These are phyloP conservation scores for Oryza brachyantha DNA, from an alignment of 176 grass and related monocot genomes.

Conservation along the genomic window DNA sequence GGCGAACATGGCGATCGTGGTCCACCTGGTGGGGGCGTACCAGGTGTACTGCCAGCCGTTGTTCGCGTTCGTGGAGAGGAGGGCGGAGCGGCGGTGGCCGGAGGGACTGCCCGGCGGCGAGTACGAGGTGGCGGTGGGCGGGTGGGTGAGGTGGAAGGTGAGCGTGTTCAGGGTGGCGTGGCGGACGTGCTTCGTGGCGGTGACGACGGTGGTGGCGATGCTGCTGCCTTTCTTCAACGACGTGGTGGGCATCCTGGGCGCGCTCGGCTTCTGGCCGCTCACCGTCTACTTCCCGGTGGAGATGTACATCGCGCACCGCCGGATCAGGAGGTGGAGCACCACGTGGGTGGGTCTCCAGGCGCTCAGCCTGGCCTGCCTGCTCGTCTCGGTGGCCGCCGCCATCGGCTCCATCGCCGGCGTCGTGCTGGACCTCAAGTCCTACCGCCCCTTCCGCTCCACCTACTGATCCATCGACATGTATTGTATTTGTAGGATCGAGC, in stretches of 20 bases:
- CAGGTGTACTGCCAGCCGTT: slow-evolving; percentile 62
- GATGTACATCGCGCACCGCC: slow-evolving; percentile 50
- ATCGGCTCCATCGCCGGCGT: slow-evolving; percentile 46
- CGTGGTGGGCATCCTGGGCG: slow-evolving; percentile 53
- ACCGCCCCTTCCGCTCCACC: slow-evolving; percentile 31
- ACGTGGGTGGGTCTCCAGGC: slow-evolving; percentile 35
- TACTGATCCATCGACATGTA: no score
- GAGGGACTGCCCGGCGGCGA: slow-evolving; percentile 29
- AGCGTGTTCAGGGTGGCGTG: slow-evolving; percentile 57
- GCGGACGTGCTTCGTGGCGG: slow-evolving; percentile 41
- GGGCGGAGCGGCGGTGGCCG: slow-evolving; percentile 32
- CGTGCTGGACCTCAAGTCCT: slow-evolving; percentile 44
- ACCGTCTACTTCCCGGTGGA: slow-evolving; percentile 70
- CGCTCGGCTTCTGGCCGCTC: slow-evolving; percentile 66
- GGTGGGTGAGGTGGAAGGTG: not conserved
- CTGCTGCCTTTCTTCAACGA: slow-evolving; percentile 61
- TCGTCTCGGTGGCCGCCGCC: slow-evolving; percentile 46
- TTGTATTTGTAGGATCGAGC: no score
- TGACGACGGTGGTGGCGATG: slow-evolving; percentile 49
- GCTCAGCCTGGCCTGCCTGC: slow-evolving; percentile 40
- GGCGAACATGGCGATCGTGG: slow-evolving; percentile 56
- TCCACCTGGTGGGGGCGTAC: slow-evolving; percentile 60
- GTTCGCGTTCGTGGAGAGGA: slow-evolving; percentile 59
- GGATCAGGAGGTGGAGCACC: slow-evolving; percentile 31
- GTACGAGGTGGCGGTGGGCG: slow-evolving; percentile 27